A percentile compares a stretch with the other conserved stretches of the same genome.
phyloP scores from a whole-genome alignment of 371 early-diverging fungal species.

The Zychaea mexicana region DNA sequence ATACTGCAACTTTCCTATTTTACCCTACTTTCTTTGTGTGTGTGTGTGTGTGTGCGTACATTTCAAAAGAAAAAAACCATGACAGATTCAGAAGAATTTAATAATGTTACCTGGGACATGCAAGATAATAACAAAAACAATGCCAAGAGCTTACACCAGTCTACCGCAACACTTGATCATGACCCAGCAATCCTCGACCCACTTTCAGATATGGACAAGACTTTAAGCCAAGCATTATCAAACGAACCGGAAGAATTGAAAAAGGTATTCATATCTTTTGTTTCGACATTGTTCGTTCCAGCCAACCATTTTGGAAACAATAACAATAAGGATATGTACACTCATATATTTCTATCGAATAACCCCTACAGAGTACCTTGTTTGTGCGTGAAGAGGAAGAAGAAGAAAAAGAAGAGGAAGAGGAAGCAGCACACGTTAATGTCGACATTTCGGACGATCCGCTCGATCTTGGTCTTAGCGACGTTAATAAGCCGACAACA shows the following conservation, averaged over 20 bases:
- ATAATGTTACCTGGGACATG: slow-evolving; percentile 41
- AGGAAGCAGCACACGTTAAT: neutral
- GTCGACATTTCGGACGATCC: slow-evolving; percentile 4
- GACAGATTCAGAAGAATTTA: slow-evolving; percentile 34
- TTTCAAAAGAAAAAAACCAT: neutral
- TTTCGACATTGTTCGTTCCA: no score
- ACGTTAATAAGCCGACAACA: neutral
- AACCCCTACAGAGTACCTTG: no score
- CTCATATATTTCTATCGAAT: no score
- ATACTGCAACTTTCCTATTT: neutral
- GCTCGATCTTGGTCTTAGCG: neutral
- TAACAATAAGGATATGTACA: no score
- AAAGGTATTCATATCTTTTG: no score
- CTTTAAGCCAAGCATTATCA: slow-evolving; percentile 4
- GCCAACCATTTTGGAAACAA: neutral
- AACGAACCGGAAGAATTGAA: neutral
- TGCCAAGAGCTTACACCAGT: neutral
- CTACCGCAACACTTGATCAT: neutral
- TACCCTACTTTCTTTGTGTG: neutral
- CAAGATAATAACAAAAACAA: slow-evolving; percentile 6
- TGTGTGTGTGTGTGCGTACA: no score
- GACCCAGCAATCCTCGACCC: slow-evolving; percentile 11
- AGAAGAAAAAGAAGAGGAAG: neutral
- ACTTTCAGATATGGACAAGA: slow-evolving; percentile 12
- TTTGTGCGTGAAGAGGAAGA: no score